Percentiles rank a stretch among this genome's conserved stretches.
These are phyloP conservation scores for Xylaria bambusicola DNA, from an alignment of 495 filamentous ascomycete species.

Conservation along the genomic window DNA sequence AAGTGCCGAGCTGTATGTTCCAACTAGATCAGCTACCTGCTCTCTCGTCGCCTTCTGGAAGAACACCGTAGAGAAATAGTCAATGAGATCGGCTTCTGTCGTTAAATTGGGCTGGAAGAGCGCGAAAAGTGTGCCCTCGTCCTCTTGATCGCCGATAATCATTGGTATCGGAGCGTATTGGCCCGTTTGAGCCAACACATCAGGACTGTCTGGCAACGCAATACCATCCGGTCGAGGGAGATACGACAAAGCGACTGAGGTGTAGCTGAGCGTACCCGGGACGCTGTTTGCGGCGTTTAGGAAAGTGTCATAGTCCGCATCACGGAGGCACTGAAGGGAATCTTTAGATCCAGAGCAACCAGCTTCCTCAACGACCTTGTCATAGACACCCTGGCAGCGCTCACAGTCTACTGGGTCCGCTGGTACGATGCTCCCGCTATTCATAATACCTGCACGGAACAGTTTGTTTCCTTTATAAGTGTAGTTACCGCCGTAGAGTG, in stretches of 20 bases:
- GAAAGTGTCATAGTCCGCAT: slow-evolving; percentile 58
- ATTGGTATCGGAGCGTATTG: slow-evolving; percentile 60
- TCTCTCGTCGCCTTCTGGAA: slow-evolving; percentile 52
- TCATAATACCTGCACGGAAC: slow-evolving; percentile 73
- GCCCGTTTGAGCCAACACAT: slow-evolving; percentile 48
- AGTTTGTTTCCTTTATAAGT: slow-evolving; percentile 68
- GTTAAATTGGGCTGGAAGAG: slow-evolving; percentile 67
- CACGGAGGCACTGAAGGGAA: slow-evolving; percentile 65
- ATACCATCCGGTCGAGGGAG: slow-evolving; percentile 66
- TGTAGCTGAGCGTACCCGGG: slow-evolving; percentile 63
- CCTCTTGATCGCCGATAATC: slow-evolving; percentile 62
- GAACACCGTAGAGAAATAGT: slow-evolving; percentile 60
- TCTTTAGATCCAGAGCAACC: slow-evolving; percentile 60
- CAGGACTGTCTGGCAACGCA: slow-evolving; percentile 57
- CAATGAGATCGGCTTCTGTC: slow-evolving; percentile 54
- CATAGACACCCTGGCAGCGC: slow-evolving; percentile 65
- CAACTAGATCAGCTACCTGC: slow-evolving; percentile 55
- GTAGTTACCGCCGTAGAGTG: slow-evolving; percentile 67
- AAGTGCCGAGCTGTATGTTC: slow-evolving; percentile 53
- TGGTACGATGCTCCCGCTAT: slow-evolving; percentile 66
- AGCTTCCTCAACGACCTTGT: slow-evolving; percentile 59
- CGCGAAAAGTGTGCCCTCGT: slow-evolving; percentile 61
- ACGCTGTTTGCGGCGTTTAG: slow-evolving; percentile 68
- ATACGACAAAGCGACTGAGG: slow-evolving; percentile 63
- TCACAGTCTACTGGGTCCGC: slow-evolving; percentile 63